Percentiles rank a stretch among this genome's conserved stretches.
Conservation (phyloP, 805 yeast genomes). For the Candida suzukii region DNA sequence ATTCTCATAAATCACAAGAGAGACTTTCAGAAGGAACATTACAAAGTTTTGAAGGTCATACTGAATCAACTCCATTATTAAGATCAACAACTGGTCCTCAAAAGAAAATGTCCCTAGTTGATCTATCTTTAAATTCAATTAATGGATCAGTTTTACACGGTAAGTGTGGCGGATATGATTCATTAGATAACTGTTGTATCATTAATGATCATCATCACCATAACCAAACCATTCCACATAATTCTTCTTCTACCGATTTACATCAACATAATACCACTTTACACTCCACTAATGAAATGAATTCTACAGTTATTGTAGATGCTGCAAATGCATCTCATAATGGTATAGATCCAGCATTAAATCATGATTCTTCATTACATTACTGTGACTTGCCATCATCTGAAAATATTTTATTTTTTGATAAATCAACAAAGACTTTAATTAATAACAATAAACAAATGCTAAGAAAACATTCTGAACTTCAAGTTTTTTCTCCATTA, state of each 20-base stretch:
- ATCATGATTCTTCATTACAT: conserved; percentile 11
- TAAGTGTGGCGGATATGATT: conserved; percentile 23
- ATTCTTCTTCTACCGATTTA: too few relatives aligned
- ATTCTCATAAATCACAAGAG: neutral
- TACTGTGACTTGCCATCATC: conserved; percentile 26
- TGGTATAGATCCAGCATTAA: neutral
- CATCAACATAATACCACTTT: too few relatives aligned
- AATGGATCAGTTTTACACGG: conserved; percentile 22
- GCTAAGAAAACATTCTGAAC: conserved; percentile 20
- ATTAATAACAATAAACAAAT: conserved; percentile 18
- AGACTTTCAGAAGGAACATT: neutral
- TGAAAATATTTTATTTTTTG: conserved; percentile 26
- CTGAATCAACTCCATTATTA: neutral
- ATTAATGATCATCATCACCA: neutral
- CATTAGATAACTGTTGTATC: conserved; percentile 9
- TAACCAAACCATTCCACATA: neutral
- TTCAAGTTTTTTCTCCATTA: conserved; percentile 26
- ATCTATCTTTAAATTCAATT: conserved; percentile 22
- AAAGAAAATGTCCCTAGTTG: conserved; percentile 18
- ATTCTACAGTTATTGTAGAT: neutral
- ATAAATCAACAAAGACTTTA: conserved; percentile 15
- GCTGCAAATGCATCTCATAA: neutral
- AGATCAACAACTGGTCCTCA: neutral
- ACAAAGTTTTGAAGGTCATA: neutral
- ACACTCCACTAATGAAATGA: too few relatives aligned